phyloP scores from a whole-genome alignment of 1,284 basidiomycete species.

The Fomes fomentarius region DNA sequence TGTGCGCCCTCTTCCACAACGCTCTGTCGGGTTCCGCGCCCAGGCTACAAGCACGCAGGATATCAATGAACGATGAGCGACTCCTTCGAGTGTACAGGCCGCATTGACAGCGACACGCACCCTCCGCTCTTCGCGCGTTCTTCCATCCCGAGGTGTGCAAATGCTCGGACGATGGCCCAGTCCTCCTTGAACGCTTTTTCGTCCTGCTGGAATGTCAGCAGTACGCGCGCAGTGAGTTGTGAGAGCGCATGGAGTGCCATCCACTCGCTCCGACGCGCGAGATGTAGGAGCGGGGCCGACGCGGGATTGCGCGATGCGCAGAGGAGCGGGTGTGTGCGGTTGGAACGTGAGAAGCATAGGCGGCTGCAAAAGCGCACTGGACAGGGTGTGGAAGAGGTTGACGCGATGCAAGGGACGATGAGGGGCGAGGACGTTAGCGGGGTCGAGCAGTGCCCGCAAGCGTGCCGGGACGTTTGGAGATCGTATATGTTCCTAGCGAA shows the following conservation, averaged over 20 bases:
- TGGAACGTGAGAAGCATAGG: conserved; percentile 67
- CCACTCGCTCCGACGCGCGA: conserved; percentile 63
- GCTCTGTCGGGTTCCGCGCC: conserved; percentile 57
- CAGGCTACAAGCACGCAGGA: too few relatives aligned
- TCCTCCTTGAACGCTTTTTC: conserved; percentile 46
- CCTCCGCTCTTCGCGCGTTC: conserved; percentile 60
- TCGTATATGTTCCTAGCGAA: conserved; percentile 69
- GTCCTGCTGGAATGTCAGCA: conserved; percentile 58
- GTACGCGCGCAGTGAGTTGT: conserved; percentile 64
- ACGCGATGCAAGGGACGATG: conserved; percentile 52
- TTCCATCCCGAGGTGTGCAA: conserved; percentile 70
- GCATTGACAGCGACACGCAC: conserved; percentile 34
- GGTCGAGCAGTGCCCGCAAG: conserved; percentile 72
- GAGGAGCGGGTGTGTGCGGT: conserved; percentile 70
- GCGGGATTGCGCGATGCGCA: conserved; percentile 78
- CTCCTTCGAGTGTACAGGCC: neutral
- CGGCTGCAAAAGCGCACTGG: conserved; percentile 79
- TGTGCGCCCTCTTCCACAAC: conserved; percentile 65
- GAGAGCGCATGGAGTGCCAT: conserved; percentile 77
- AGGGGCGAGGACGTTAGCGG: conserved; percentile 55
- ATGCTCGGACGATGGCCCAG: conserved; percentile 50
- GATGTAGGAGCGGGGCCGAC: conserved; percentile 59
- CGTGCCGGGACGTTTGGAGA: conserved; percentile 54
- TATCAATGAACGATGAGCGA: neutral
- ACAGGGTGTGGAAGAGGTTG: conserved; percentile 48